Evolutionary conservation across 2,329 filamentous ascomycete genomes (phyloP), one percentile per base, ranked within the genome.

Genomic region (Aureobasidium pullulans): DNA sequence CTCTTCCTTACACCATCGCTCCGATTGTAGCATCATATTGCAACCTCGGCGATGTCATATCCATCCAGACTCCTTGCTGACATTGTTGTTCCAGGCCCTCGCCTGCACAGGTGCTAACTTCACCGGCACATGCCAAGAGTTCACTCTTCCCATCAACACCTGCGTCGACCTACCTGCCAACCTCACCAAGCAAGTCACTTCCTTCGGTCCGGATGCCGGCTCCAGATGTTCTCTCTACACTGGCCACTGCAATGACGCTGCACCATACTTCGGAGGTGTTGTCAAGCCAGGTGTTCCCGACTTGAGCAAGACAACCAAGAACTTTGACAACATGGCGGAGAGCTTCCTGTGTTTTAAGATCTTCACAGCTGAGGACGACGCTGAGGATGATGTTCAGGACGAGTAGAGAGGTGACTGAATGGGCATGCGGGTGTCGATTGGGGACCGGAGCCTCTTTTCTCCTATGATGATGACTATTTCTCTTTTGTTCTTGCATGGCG

Each of bases 31-130:
- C 29, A 11, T 19, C 46, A 39, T 28, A 15, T 36, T 23, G 31
- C 32, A 53, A 5, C 23, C 32, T 23, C 23, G 3, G 23, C 23
- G 23, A 23, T 23, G 23, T 23, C 19, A 19, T 23, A 23, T 23
- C 23, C 23, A 3, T 23, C 23, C 23, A 23, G 23, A 23, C 37
- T 34, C 44, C 29, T 15, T 1, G 19, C 42, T 58, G 16, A 58
- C 28, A 58, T 13, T 16, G 4, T 15, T 29, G 15, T 15, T 6
- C 5, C 23, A 49, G 59, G 44, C 52, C 52, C 50, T 50, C 37
- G 6, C 32, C 11, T 61, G 59, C 31, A 57, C 52, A n/a, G 59
- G 39, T 19, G 32, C 46, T 46, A 61, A 61, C 53, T 61, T 28
- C 43, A 57, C 48, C 28, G 59, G 37, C 23, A 6, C 15, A 2